phyloP scores from a whole-genome alignment of 129 eudicot species.

The Lactuca sativa region DNA sequence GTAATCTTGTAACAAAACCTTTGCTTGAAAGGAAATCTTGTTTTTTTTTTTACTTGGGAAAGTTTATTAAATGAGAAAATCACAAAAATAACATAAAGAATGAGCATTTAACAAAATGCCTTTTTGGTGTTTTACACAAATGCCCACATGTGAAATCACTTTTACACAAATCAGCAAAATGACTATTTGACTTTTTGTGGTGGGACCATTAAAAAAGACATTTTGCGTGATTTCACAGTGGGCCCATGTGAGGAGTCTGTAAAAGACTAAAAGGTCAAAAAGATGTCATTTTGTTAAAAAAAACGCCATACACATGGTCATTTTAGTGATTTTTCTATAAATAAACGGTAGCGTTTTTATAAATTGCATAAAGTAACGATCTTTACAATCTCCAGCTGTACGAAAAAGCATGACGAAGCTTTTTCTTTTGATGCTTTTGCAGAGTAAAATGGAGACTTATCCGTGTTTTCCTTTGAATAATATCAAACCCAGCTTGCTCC shows the following conservation, averaged over 20 bases:
- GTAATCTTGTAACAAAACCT: neutral
- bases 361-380: slow-evolving; percentile 7
- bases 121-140: too few relatives aligned
- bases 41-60: too few relatives aligned
- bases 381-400: slow-evolving; percentile 98
- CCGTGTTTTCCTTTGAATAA: slow-evolving; percentile 84
- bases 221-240: neutral
- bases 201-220: too few relatives aligned
- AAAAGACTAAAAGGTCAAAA: neutral
- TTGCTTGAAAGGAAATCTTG: neutral
- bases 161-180: too few relatives aligned
- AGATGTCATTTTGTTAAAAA: neutral
- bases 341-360: neutral
- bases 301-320: neutral
- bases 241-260: neutral
- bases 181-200: too few relatives aligned
- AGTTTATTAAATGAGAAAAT: too few relatives aligned
- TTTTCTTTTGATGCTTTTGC: slow-evolving; percentile 66
- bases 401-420: slow-evolving; percentile 87
- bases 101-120: too few relatives aligned
- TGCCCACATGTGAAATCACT: too few relatives aligned
- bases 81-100: too few relatives aligned
- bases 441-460: slow-evolving; percentile 90
- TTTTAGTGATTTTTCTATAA: neutral
- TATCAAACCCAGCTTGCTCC: slow-evolving; percentile 97